Conservation (phyloP, 345 rosid genomes). For the Corchorus capsularis region DNA sequence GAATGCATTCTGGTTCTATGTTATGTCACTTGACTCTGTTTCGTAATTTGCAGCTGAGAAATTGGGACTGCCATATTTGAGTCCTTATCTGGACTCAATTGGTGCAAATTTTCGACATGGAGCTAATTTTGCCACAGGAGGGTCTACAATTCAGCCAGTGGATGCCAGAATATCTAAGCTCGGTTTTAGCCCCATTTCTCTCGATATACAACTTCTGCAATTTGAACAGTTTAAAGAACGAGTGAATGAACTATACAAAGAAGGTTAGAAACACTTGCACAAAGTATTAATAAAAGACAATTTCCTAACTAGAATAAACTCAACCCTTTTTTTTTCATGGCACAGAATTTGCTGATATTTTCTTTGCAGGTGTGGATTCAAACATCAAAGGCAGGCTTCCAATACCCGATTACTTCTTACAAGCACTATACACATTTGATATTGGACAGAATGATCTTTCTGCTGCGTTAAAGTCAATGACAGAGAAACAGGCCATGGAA, state of each 20-base stretch:
- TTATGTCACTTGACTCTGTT: not conserved
- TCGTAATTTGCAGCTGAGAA: conserved; percentile 32
- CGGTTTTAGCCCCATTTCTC: conserved; percentile 50
- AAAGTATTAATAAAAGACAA: not conserved
- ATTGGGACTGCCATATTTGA: conserved; percentile 40
- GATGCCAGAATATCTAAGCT: conserved; percentile 30
- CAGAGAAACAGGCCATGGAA: not conserved
- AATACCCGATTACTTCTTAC: conserved; percentile 40
- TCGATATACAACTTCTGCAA: conserved; percentile 39
- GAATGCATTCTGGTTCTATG: not conserved
- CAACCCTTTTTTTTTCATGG: not conserved
- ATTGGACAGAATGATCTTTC: conserved; percentile 73
- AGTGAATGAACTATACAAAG: conserved; percentile 21
- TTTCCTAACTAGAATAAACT: not conserved
- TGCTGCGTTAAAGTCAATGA: conserved; percentile 11
- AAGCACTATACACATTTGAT: conserved; percentile 68
- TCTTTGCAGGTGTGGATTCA: conserved; percentile 43
- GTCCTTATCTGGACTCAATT: conserved; percentile 44
- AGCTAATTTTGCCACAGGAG: conserved; percentile 47
- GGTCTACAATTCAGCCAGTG: conserved; percentile 41
- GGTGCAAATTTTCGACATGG: conserved; percentile 46
- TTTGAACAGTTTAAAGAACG: conserved; percentile 36
- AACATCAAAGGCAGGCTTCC: conserved; percentile 31
- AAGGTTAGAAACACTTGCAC: conserved; percentile 24
- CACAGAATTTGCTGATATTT: not conserved